phyloP scores from a whole-genome alignment of 345 rosid species.

The Lenwebbia sp. region DNA sequence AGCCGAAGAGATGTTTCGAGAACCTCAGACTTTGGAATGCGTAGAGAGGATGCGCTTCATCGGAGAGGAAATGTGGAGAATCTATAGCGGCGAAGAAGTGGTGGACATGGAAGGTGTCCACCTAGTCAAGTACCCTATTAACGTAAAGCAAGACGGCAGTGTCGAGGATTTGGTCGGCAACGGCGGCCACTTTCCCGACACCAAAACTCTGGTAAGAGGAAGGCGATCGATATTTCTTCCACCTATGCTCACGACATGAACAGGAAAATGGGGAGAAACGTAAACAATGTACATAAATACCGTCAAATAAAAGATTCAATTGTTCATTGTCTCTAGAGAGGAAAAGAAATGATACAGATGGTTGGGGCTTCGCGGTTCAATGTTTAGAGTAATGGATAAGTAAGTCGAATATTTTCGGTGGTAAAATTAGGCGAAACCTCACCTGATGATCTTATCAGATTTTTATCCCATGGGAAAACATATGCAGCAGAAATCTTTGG shows the following conservation, averaged over 20 bases:
- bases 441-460: background rate
- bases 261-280: background rate
- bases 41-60: constrained; percentile 30
- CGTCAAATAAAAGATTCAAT: background rate
- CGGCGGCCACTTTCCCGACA: constrained; percentile 61
- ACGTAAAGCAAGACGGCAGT: constrained; percentile 40
- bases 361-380: too few relatives aligned
- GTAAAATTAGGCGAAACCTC: background rate
- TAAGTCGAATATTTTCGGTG: background rate
- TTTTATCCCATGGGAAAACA: background rate
- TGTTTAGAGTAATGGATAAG: background rate
- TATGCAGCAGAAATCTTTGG: background rate
- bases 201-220: constrained; percentile 60
- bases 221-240: constrained; percentile 62
- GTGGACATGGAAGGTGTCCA: constrained; percentile 76
- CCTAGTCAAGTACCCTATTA: constrained; percentile 54
- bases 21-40: constrained; percentile 59
- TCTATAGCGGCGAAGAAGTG: constrained; percentile 50
- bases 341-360: background rate
- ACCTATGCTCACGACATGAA: constrained; percentile 50
- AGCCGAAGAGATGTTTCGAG: constrained; percentile 16
- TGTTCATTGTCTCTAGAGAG: background rate
- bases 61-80: constrained; percentile 66
- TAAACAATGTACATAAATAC: background rate
- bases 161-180: constrained; percentile 34